Evolutionary conservation across 140 eudicot genomes (phyloP).

Genomic region (Erigeron philadelphicus): DNA sequence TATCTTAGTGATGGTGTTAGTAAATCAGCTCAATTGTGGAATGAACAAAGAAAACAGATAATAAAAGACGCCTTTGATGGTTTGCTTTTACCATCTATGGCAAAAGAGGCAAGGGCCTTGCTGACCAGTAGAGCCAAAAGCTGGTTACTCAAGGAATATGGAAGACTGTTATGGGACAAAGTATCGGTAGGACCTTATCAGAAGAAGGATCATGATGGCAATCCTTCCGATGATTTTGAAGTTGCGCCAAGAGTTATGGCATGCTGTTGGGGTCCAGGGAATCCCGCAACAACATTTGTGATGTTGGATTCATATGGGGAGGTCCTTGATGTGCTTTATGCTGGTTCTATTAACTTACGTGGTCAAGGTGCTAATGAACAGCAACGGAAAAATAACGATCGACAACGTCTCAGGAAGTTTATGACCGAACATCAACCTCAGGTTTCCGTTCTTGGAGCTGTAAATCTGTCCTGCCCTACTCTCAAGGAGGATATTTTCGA

Average conservation of each 20-base stretch:
- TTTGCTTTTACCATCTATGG: constrained; percentile 79
- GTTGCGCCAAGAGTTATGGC: constrained; percentile 94
- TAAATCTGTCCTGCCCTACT: constrained; percentile 55
- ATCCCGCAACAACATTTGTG: constrained; percentile 92
- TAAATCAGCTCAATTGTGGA: constrained; percentile 91
- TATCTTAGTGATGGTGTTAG: constrained; percentile 94
- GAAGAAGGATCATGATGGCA: constrained; percentile 50
- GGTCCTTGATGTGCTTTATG: constrained; percentile 69
- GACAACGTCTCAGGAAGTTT: constrained; percentile 66
- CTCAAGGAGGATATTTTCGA: constrained; percentile 76
- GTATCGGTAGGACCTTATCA: constrained; percentile 78
- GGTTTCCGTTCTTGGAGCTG: constrained; percentile 86
- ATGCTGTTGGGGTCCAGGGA: constrained; percentile 99
- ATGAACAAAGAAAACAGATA: constrained; percentile 83
- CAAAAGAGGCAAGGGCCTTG: constrained; percentile 79
- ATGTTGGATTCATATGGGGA: constrained; percentile 96
- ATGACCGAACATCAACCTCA: constrained; percentile 92
- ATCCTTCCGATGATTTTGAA: constrained; percentile 62
- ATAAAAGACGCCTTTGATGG: constrained; percentile 65
- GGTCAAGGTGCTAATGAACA: constrained; percentile 64
- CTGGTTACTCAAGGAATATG: constrained; percentile 67
- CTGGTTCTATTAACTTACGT: constrained; percentile 64
- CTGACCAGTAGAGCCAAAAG: constrained; percentile 66
- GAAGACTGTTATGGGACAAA: constrained; percentile 69
- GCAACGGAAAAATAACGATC: constrained; percentile 85